These are phyloP conservation scores for Scutellaria galericulata DNA, from an alignment of 257 asterid species.

Conservation along the genomic window DNA sequence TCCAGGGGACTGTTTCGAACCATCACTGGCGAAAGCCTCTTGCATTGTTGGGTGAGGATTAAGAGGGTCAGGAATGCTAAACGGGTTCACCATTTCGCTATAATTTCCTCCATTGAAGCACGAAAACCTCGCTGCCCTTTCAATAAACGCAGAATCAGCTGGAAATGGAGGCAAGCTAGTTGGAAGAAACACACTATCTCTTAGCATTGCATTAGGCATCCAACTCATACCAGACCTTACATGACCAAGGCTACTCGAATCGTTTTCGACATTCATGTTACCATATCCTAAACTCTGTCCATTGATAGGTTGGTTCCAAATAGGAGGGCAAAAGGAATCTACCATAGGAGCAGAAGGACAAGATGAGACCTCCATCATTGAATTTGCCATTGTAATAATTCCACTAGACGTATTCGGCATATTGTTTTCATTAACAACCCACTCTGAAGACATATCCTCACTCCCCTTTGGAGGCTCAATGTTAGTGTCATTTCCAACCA, in stretches of 20 bases:
- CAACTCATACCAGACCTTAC: conserved; percentile 45
- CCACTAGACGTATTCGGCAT: conserved; percentile 42
- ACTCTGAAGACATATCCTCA: conserved; percentile 51
- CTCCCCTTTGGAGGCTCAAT: conserved; percentile 50
- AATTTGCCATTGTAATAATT: conserved; percentile 44
- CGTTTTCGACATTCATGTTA: conserved; percentile 45
- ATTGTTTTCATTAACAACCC: conserved; percentile 54
- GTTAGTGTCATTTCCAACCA: conserved; percentile 48
- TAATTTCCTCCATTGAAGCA: conserved; percentile 70
- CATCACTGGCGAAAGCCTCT: conserved; percentile 44
- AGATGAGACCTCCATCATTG: conserved; percentile 46
- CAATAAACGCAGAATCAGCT: conserved; percentile 64
- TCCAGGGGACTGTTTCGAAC: conserved; percentile 36
- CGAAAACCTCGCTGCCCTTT: conserved; percentile 72
- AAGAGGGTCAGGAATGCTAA: conserved; percentile 42
- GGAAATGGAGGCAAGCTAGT: conserved; percentile 62
- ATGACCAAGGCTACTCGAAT: conserved; percentile 37
- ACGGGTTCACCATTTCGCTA: conserved; percentile 52
- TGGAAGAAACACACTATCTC: conserved; percentile 54
- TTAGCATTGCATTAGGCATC: conserved; percentile 51
- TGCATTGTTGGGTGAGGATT: conserved; percentile 48
- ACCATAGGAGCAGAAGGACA: conserved; percentile 44
- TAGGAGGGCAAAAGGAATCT: conserved; percentile 52
- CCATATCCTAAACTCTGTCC: conserved; percentile 55
- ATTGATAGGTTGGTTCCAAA: conserved; percentile 60